These are phyloP conservation scores for Lagenaria siceraria DNA, from an alignment of 306 rosid genomes.

Conservation along the genomic window DNA sequence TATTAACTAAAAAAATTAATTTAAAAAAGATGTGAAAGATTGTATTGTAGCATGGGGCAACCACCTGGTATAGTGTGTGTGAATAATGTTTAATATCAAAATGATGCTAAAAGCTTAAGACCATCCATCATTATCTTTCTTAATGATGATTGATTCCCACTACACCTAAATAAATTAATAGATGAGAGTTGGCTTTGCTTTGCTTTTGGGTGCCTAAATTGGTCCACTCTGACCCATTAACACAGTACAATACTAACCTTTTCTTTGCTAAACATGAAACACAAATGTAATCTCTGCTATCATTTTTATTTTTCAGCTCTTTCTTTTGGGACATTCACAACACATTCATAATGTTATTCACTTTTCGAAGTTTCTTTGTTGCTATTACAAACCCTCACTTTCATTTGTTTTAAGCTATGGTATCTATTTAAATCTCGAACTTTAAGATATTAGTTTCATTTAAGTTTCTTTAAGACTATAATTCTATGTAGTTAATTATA, in stretches of 20 bases:
- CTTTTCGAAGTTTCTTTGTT: background rate
- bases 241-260: no score
- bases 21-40: no score
- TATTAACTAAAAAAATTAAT: no score
- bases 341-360: background rate
- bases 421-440: no score
- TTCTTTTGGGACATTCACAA: background rate
- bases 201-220: background rate
- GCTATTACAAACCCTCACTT: background rate
- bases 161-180: background rate
- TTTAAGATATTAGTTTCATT: no score
- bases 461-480: no score
- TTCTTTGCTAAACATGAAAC: background rate
- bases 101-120: background rate
- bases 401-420: no score
- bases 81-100: background rate
- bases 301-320: background rate
- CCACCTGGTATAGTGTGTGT: background rate
- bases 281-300: background rate
- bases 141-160: conserved; percentile 6
- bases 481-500: no score
- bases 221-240: conserved; percentile 7
- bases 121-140: background rate
- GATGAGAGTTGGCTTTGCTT: conserved; percentile 6
- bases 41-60: background rate